Evolutionary conservation across 2,329 filamentous ascomycete genomes (phyloP).

Genomic region (Colletotrichum sp.): DNA sequence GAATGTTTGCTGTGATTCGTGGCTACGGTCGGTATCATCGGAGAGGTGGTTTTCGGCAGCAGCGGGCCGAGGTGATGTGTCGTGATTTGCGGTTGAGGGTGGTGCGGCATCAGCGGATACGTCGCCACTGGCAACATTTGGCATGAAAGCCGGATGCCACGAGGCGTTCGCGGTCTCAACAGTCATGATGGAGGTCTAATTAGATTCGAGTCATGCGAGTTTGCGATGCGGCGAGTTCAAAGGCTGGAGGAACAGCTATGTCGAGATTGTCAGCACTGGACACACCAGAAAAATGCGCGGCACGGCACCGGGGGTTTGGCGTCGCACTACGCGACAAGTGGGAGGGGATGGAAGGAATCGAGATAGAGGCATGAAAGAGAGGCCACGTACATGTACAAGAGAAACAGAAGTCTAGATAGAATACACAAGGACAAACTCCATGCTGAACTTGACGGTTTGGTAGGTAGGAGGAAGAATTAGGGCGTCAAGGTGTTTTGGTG

Average conservation of each 20-base stretch:
- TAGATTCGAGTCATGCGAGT: constrained; percentile 16
- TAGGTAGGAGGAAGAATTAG: constrained; percentile 6
- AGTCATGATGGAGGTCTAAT: constrained; percentile 37
- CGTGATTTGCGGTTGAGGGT: not conserved
- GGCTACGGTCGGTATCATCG: not conserved
- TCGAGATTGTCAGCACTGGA: constrained; percentile 30
- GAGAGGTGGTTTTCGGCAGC: not conserved
- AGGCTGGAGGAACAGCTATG: constrained; percentile 26
- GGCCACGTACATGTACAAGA: constrained; percentile 18
- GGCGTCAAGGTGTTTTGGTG: constrained; percentile 1
- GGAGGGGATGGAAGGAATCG: not conserved
- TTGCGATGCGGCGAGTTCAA: constrained; percentile 7
- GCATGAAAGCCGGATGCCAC: constrained; percentile 48
- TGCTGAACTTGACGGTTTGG: constrained; percentile 4
- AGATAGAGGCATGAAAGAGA: not conserved
- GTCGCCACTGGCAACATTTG: constrained; percentile 30
- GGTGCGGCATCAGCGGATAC: not conserved
- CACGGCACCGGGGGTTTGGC: not conserved
- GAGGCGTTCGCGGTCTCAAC: constrained; percentile 37
- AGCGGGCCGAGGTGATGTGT: not conserved
- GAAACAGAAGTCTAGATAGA: constrained; percentile 16
- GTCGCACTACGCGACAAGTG: constrained; percentile 12
- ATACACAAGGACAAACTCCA: constrained; percentile 14
- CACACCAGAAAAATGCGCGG: not conserved
- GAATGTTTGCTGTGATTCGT: not conserved